Base-by-base conservation (phyloP, 2,329 filamentous ascomycete genomes). In the Stemphylium lycopersici region DNA sequence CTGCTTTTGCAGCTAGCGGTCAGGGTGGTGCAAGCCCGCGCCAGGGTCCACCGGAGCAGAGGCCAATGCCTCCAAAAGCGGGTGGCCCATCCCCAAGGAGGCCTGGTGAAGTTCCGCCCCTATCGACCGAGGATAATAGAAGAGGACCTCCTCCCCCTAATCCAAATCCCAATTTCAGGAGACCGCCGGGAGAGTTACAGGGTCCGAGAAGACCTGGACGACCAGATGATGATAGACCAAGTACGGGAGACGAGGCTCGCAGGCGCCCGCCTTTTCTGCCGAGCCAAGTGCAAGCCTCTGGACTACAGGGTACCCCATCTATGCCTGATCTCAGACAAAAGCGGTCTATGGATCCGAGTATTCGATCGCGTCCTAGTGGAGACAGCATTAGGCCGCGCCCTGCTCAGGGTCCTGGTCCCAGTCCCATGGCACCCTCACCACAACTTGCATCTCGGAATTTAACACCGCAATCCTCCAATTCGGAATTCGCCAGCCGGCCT, bases 381-480 rank as follows among this genome's bases (percentile, higher is more conserved):
- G 74, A 77, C 20, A 73, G 72, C 32, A 67, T 73, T 61, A 62
- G 67, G 33, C 66, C 70, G 55, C 69, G 70, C 12, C 63, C 66
- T 13, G 61, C 62, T 29, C 69, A 68, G 43, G 67, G 63, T 48
- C 62, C 69, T 48, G 73, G 65, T 47, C 63, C 69, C 38, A 72
- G 73, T 44, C 63, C 68, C 50, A 59, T 72, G 11, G 63, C 68
- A 43, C 62, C 62, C 32, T 59, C 59, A n/a, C 62, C 62, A 10
- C 62, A 69, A 24, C 57, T 66, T 20, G 55, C 66, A 32, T 66
- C 76, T 20, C 62, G 74, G 44, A 71, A 75, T 29, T 59, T 76
- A 46, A 77, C 73, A 6, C 75, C 76, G 3, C 71, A 78, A 44
- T 75, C 75, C 11, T 77, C 77, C 1, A 65, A 65, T 18, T 72